phyloP scores from a whole-genome alignment of 2,329 filamentous ascomycete species.

The Didymellaceae sp. region DNA sequence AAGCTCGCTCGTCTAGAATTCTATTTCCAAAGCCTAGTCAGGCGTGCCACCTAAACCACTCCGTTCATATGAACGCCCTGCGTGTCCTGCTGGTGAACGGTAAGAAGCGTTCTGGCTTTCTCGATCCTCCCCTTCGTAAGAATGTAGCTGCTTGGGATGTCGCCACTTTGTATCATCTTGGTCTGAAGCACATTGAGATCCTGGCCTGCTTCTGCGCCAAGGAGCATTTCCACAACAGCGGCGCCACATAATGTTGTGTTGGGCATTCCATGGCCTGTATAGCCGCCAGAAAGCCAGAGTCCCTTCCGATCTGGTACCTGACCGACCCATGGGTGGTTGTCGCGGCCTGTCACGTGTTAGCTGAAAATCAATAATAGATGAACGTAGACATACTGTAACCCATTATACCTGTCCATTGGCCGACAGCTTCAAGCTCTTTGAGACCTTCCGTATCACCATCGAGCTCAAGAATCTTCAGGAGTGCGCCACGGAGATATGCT shows the following conservation, averaged over 20 bases:
- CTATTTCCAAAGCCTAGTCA: background rate
- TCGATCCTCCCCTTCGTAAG: conserved; percentile 46
- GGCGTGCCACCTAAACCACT: conserved; percentile 25
- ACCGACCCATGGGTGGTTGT: conserved; percentile 74
- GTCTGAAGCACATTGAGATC: conserved; percentile 37
- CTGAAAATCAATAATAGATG: background rate
- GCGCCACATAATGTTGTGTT: conserved; percentile 71
- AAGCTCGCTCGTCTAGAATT: too few species aligned
- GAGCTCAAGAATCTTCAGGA: conserved; percentile 47
- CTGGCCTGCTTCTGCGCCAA: conserved; percentile 49
- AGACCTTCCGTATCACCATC: conserved; percentile 46
- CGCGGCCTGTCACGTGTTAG: conserved; percentile 48
- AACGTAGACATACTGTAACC: conserved; percentile 57
- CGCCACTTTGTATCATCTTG: conserved; percentile 42
- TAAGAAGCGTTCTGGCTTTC: conserved; percentile 38
- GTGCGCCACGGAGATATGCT: conserved; percentile 59
- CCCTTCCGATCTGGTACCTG: conserved; percentile 65
- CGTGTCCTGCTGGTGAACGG: conserved; percentile 44
- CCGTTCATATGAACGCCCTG: conserved; percentile 36
- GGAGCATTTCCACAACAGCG: conserved; percentile 67
- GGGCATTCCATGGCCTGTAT: conserved; percentile 79
- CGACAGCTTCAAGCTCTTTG: conserved; percentile 55
- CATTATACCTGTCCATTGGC: conserved; percentile 81
- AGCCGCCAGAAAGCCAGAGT: conserved; percentile 70
- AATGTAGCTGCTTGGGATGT: conserved; percentile 48